phyloP scores from a whole-genome alignment of 1,284 basidiomycete species.

The Ganoderma sp. region DNA sequence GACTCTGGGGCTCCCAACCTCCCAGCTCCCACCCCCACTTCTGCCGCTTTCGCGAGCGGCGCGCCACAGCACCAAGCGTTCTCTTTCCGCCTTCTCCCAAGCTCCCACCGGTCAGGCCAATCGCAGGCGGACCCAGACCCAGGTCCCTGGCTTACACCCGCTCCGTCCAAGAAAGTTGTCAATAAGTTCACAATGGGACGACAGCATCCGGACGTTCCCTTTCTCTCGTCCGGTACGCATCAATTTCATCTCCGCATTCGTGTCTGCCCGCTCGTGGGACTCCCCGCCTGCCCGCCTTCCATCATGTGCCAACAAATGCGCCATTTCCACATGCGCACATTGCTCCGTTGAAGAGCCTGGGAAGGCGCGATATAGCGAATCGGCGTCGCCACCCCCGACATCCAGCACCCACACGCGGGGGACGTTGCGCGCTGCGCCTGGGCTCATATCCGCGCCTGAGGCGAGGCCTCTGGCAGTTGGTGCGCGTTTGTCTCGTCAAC shows the following conservation, averaged over 20 bases:
- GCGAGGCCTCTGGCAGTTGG: not conserved
- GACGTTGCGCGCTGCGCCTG: conserved; percentile 1
- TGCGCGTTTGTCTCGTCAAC: not conserved
- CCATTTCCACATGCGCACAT: not conserved
- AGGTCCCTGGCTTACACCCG: not conserved
- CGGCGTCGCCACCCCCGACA: not conserved
- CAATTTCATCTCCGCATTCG: conserved; percentile 7
- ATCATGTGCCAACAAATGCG: conserved; percentile 1
- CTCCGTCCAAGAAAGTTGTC: not conserved
- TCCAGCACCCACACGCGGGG: not conserved
- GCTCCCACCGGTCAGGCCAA: not conserved
- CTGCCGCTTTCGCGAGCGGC: not conserved
- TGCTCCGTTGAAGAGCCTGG: conserved; percentile 2
- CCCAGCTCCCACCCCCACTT: conserved; percentile 1
- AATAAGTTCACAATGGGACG: not conserved
- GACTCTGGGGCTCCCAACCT: conserved; percentile 5
- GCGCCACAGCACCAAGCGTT: not conserved
- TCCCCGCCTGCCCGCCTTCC: conserved; percentile 8
- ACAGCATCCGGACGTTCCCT: not conserved
- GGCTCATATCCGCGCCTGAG: not conserved
- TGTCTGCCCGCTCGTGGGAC: not conserved
- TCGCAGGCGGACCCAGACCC: not conserved
- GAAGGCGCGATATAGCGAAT: not conserved
- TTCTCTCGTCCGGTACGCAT: conserved; percentile 5
- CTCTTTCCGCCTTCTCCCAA: conserved; percentile 2